phyloP scores from a whole-genome alignment of 768 basidiomycete genomes.

The Macrolepiota dolichaula region DNA sequence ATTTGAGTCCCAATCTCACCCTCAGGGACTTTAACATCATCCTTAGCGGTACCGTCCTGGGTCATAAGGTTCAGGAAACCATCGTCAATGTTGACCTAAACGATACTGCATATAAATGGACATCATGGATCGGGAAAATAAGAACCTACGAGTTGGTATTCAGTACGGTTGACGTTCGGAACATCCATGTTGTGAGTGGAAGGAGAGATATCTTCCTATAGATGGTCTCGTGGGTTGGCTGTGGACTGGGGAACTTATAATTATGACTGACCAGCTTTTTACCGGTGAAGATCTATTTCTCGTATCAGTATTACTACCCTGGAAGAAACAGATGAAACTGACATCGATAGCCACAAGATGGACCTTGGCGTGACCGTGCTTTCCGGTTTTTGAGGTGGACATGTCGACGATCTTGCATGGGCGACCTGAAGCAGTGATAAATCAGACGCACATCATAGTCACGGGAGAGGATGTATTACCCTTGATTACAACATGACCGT shows the following conservation, averaged over 20 bases:
- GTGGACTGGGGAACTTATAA: not conserved
- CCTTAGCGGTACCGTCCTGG: conserved; percentile 75
- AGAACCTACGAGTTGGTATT: conserved; percentile 79
- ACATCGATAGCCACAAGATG: conserved; percentile 97
- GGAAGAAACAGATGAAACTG: conserved; percentile 29
- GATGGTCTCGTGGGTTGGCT: not conserved
- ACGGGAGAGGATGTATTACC: conserved; percentile 30
- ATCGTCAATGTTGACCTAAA: conserved; percentile 87
- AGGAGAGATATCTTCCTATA: conserved; percentile 88
- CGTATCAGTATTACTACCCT: conserved; percentile 5
- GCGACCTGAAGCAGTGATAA: conserved; percentile 52
- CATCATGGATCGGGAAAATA: conserved; percentile 9
- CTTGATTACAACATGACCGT: conserved; percentile 96
- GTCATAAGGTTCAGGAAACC: conserved; percentile 95
- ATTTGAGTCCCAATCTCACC: conserved; percentile 76
- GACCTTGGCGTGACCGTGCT: conserved; percentile 99
- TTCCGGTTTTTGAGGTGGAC: conserved; percentile 99
- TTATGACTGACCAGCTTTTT: conserved; percentile 82
- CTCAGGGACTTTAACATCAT: conserved; percentile 94
- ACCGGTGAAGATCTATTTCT: conserved; percentile 88
- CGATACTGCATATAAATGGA: conserved; percentile 7
- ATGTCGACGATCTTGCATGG: conserved; percentile 99
- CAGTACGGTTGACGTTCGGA: conserved; percentile 85
- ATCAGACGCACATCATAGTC: conserved; percentile 6
- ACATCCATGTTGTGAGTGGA: conserved; percentile 99